Base-by-base conservation (phyloP, 345 rosid species). In the Brassica rapa region DNA sequence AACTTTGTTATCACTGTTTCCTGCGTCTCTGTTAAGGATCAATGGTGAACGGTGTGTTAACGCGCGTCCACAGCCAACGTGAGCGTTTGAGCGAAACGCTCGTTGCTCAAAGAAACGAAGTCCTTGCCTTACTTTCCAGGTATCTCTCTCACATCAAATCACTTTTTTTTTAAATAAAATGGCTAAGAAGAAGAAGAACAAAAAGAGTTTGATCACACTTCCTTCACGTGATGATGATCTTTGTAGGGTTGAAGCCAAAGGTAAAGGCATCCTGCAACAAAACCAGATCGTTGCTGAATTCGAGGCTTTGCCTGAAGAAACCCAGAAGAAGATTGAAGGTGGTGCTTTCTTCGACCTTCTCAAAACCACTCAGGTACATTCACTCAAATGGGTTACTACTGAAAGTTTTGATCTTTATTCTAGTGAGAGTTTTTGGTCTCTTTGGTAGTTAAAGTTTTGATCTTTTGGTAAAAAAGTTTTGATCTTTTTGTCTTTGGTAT, bases 71-170 rank as follows among this genome's bases (percentile, higher is more conserved):
- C 72, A 89, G 93, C 82, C 86, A 90, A 53, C 86, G 94, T 46
- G 92, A 89, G 77, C 98, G 92, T 70, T 76, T 93, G 81, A 92
- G 88, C 33, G 89, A 85, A 30, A 90, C 97, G n/a, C 92, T 93
- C 6, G 62, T 81, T 63, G 77, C 86, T 74, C 83, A 89, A 62
- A 87, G 92, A 66, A 85, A 93, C 55, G 92, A 89, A 66, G 85
- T 91, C 35, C 81, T 89, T 78, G 86, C 95, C 60, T 86, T 93
- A 46, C 87, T 93, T 53, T 53, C 60, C 60, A 53, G 60, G 60
- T 53, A 53, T 19, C 4, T 46, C 49, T 41, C 49, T 27, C 30
- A 0, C 16, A 51, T n/a, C 4, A 51, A 53, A 15, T 23, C 2
- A 9, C 21, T 53, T 53, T 53, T 51, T 51, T 49, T 35, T 0